Evolutionary conservation across 2,329 filamentous ascomycete species (phyloP), one percentile per base, ranked within the genome.

Genomic region (Colletotrichum abscissum): DNA sequence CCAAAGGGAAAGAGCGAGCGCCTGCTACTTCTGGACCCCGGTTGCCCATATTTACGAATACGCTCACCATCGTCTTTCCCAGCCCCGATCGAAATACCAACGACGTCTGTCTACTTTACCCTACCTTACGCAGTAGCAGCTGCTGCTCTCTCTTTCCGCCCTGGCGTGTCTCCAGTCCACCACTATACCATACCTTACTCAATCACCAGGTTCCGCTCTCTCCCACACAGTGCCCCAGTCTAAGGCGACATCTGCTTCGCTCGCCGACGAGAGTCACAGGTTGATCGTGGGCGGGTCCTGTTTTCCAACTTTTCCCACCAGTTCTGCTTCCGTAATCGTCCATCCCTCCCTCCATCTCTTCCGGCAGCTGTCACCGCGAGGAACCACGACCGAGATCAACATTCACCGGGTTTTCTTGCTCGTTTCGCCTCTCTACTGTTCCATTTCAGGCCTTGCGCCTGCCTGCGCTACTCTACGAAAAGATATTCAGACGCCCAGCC

Each of bases 251-350:
- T 49, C 22, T 54, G 16, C 35, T 60, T 52, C 60, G 42, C 49
- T 35, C 30, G 33, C 58, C 55, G 63, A 42, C 30, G 30, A 46
- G 56, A 30, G 16, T 38, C 11, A 54, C 16, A 42, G 30, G 28
- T 54, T 49, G 64, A 55, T 68, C 66, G 56, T 60, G 57, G 42
- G 60, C 67, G 67, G 65, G 69, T 69, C 58, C 69, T 67, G 35
- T 35, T 69, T 63, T 57, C 24, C 46, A 54, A 56, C 38, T 42
- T 60, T 56, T 59, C 35, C 33, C 42, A 19, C 33, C 49, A 33
- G 28, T 56, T 38, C 64, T 69, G 69, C 69, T 69, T 72, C 24
- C 65, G 69, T 72, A 72, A 72, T 69, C 69, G 57, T 49, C 28
- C 52, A 58, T 38, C 38, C 38, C 38, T 42, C 33, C 66, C 66